These are phyloP conservation scores for Kluyveromyces starmeri DNA, from an alignment of 805 yeast species.

Conservation along the genomic window DNA sequence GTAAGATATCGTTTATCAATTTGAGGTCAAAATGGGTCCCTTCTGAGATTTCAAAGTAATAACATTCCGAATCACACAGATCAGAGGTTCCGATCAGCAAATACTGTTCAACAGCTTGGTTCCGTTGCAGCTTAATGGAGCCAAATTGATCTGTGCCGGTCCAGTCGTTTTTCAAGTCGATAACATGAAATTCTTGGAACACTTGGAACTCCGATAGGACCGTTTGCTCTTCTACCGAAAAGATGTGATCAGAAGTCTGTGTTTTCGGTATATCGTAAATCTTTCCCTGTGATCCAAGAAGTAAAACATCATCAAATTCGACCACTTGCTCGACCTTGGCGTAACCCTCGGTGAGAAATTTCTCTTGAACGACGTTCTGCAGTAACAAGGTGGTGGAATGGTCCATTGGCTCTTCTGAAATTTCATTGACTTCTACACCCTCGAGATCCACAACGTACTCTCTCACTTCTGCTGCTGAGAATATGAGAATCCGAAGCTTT, in stretches of 20 bases:
- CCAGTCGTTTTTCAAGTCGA: not conserved
- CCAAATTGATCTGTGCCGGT: not conserved
- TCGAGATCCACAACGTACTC: not conserved
- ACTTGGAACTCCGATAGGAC: conserved; percentile 1
- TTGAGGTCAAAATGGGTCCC: not conserved
- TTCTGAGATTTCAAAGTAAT: not conserved
- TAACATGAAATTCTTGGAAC: not conserved
- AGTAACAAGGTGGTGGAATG: not conserved
- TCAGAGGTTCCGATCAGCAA: conserved; percentile 1
- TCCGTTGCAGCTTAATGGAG: not conserved
- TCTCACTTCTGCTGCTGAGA: not conserved
- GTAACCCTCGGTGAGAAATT: conserved; percentile 1
- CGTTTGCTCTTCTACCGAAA: not conserved
- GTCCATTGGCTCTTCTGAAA: not conserved
- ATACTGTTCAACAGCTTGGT: not conserved
- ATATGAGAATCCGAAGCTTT: not conserved
- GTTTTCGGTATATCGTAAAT: not conserved
- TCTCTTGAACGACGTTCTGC: not conserved
- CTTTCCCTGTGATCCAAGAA: not conserved
- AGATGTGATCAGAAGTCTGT: not conserved
- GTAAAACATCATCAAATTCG: not conserved
- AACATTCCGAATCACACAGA: not conserved
- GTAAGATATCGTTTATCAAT: not conserved
- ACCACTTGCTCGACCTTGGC: not conserved
- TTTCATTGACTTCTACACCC: not conserved